Evolutionary conservation across 768 basidiomycete genomes (phyloP).

Genomic region (Collybia sordida): DNA sequence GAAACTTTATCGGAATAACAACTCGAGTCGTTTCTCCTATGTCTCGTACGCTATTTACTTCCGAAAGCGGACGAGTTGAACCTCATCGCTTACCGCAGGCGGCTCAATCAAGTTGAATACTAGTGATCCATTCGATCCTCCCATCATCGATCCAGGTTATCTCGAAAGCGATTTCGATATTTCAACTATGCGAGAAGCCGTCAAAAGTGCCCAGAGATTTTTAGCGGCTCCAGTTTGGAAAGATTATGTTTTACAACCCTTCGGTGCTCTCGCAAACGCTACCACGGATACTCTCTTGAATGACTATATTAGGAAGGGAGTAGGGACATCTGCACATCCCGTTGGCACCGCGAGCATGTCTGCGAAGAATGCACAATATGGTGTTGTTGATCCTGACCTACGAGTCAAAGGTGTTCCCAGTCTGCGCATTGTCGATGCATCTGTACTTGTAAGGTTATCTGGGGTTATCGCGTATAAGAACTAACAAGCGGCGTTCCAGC

Average conservation of each 20-base stretch:
- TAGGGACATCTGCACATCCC: constrained; percentile 21
- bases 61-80: too few species aligned
- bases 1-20: constrained; percentile 10
- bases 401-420: constrained; percentile 27
- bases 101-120: constrained; percentile 27
- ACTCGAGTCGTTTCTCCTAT: constrained; percentile 12
- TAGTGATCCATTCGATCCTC: constrained; percentile 39
- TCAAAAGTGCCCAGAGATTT: constrained; percentile 17
- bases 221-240: constrained; percentile 12
- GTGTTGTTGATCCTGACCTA: constrained; percentile 15
- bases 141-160: constrained; percentile 47
- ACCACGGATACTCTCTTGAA: constrained; percentile 15
- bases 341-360: constrained; percentile 24
- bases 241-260: constrained; percentile 10
- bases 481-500: background rate
- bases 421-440: constrained; percentile 31
- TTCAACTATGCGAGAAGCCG: constrained; percentile 17
- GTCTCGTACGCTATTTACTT: constrained; percentile 7
- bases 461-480: background rate
- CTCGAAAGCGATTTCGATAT: constrained; percentile 21
- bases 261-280: background rate
- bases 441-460: constrained; percentile 12
- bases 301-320: constrained; percentile 13
- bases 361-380: background rate
- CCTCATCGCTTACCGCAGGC: constrained; percentile 1